Conservation (phyloP, 805 yeast genomes). For the Candida odintsovae region DNA sequence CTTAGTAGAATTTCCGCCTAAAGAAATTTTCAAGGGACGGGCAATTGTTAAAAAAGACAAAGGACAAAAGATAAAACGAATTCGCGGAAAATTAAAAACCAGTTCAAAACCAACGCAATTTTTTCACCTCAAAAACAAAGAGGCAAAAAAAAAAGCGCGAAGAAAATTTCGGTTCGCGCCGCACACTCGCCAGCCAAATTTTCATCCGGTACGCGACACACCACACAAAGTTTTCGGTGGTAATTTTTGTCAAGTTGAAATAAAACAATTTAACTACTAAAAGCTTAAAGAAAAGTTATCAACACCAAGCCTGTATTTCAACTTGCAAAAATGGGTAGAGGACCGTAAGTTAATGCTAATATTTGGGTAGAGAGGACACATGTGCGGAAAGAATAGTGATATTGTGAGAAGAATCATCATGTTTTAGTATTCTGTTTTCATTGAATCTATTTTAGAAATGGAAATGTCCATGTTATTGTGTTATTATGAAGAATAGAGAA, state of each 20-base stretch:
- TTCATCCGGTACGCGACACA: slow-evolving; percentile 5
- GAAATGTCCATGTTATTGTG: not conserved
- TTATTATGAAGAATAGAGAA: no score
- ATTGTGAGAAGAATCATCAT: not conserved
- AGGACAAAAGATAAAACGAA: not conserved
- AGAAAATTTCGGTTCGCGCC: slow-evolving; percentile 3
- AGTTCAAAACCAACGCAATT: no score
- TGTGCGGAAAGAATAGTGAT: not conserved
- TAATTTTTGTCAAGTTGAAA: not conserved
- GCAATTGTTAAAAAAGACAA: no score
- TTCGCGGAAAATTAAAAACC: not conserved
- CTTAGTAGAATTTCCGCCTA: not conserved
- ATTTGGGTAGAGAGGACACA: not conserved
- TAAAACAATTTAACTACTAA: slow-evolving; percentile 1
- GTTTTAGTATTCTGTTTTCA: not conserved
- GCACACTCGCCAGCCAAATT: not conserved
- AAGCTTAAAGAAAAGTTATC: not conserved
- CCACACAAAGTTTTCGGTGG: not conserved
- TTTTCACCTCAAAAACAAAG: not conserved
- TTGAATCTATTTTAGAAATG: not conserved
- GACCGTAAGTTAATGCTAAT: slow-evolving; percentile 22
- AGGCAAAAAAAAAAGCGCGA: not conserved
- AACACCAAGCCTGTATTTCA: not conserved
- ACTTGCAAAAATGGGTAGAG: slow-evolving; percentile 25
- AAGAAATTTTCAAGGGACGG: no score